A percentile compares a stretch with the other conserved stretches of the same genome.
Evolutionary conservation across 805 yeast species (phyloP).

Genomic region (Schizosaccharomyces japonicus): DNA sequence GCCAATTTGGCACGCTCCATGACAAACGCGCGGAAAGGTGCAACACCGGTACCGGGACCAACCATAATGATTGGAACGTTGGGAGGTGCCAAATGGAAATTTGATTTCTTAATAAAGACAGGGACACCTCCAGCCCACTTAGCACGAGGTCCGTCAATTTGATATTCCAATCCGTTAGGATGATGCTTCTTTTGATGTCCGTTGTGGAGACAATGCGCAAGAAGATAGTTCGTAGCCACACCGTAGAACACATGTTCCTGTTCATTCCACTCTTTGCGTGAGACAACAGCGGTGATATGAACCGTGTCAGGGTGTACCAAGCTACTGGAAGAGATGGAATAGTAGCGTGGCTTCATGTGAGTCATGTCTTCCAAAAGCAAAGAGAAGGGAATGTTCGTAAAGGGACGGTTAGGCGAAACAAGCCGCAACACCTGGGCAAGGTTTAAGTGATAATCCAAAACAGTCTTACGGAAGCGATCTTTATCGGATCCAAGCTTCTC

Average conservation of each 20-base stretch:
- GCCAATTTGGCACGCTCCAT: constrained; percentile 55
- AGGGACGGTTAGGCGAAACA: constrained; percentile 39
- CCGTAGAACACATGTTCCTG: constrained; percentile 35
- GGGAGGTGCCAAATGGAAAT: constrained; percentile 69
- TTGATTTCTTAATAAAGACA: constrained; percentile 80
- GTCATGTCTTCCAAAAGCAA: constrained; percentile 62
- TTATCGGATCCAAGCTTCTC: constrained; percentile 40
- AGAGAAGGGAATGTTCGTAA: constrained; percentile 62
- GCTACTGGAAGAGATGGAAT: constrained; percentile 84
- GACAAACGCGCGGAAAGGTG: constrained; percentile 88
- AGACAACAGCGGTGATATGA: constrained; percentile 79
- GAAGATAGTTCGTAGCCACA: constrained; percentile 72
- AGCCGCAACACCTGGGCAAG: constrained; percentile 47
- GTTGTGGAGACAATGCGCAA: constrained; percentile 33
- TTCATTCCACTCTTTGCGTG: constrained; percentile 21
- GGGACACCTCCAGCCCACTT: constrained; percentile 38
- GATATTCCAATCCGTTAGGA: constrained; percentile 31
- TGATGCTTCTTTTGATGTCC: constrained; percentile 16
- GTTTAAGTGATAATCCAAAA: constrained; percentile 38
- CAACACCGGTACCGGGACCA: constrained; percentile 98
- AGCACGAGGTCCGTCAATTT: constrained; percentile 64
- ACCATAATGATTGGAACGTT: constrained; percentile 66
- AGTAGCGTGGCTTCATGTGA: constrained; percentile 78
- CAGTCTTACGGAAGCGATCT: constrained; percentile 37
- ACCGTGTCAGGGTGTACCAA: constrained; percentile 36